These are phyloP conservation scores for Spathaspora girioi DNA, from an alignment of 805 yeast genomes.

Conservation along the genomic window DNA sequence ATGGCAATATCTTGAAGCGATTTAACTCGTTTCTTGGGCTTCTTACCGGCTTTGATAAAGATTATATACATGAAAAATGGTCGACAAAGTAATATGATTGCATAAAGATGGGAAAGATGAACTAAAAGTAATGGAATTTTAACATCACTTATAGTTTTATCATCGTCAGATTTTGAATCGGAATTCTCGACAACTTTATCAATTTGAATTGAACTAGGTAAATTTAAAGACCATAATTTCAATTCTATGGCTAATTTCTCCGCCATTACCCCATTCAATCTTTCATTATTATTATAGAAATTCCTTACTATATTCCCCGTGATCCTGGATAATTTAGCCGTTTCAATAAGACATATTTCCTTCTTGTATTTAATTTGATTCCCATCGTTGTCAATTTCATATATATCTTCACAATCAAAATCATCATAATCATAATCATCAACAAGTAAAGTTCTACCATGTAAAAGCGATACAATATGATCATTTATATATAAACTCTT, in stretches of 20 bases:
- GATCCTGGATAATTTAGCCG: constrained; percentile 23
- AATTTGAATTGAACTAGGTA: constrained; percentile 26
- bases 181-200: constrained; percentile 12
- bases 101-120: constrained; percentile 33
- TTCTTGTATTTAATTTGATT: not conserved
- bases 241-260: constrained; percentile 31
- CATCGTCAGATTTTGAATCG: not conserved
- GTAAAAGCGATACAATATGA: constrained; percentile 24
- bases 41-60: constrained; percentile 1
- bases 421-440: constrained; percentile 38
- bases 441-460: constrained; percentile 37
- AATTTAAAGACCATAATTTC: constrained; percentile 28
- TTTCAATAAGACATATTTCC: constrained; percentile 18
- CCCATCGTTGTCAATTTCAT: constrained; percentile 3
- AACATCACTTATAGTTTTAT: constrained; percentile 9
- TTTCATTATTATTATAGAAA: constrained; percentile 18
- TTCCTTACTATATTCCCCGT: constrained; percentile 26
- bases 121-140: constrained; percentile 19
- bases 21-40: not conserved
- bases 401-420: constrained; percentile 4
- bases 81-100: constrained; percentile 33
- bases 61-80: constrained; percentile 36
- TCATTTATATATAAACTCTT: constrained; percentile 29
- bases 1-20: constrained; percentile 5
- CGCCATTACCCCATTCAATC: constrained; percentile 26